phyloP scores from a whole-genome alignment of 1,284 basidiomycete genomes.

The Ustilago cynodontis region DNA sequence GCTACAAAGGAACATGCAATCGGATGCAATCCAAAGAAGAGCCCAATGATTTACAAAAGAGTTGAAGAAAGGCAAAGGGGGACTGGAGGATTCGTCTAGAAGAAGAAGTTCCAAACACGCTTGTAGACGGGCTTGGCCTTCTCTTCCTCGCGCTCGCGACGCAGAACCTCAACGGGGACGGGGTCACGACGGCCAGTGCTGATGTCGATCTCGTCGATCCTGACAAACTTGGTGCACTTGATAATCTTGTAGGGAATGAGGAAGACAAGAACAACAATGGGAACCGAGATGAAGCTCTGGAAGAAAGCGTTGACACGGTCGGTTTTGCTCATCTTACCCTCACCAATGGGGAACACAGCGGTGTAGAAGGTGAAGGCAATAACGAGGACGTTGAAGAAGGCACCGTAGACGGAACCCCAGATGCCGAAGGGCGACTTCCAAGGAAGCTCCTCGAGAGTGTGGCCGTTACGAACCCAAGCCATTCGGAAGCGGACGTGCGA shows the following conservation, averaged over 20 bases:
- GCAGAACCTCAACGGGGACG: conserved; percentile 61
- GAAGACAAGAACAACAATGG: conserved; percentile 54
- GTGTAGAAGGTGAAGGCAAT: conserved; percentile 54
- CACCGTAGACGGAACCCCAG: conserved; percentile 71
- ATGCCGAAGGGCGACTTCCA: conserved; percentile 73
- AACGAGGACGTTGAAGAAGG: conserved; percentile 66
- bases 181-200: conserved; percentile 63
- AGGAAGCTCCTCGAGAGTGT: conserved; percentile 72
- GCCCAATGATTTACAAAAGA: conserved; percentile 7
- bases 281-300: conserved; percentile 71
- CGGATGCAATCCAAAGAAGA: conserved; percentile 9
- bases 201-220: conserved; percentile 64
- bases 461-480: conserved; percentile 73
- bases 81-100: conserved; percentile 36
- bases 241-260: conserved; percentile 54
- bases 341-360: conserved; percentile 62
- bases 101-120: conserved; percentile 55
- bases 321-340: conserved; percentile 41
- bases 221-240: conserved; percentile 47
- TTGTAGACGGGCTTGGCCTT: conserved; percentile 46
- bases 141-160: conserved; percentile 64
- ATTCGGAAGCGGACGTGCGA: conserved; percentile 75
- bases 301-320: conserved; percentile 72
- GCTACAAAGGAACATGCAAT: conserved; percentile 1
- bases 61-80: conserved; percentile 1